A percentile compares a stretch with the other conserved stretches of the same genome.
Conservation (phyloP, 2,329 filamentous ascomycete genomes). For the Colletotrichum abscissum region DNA sequence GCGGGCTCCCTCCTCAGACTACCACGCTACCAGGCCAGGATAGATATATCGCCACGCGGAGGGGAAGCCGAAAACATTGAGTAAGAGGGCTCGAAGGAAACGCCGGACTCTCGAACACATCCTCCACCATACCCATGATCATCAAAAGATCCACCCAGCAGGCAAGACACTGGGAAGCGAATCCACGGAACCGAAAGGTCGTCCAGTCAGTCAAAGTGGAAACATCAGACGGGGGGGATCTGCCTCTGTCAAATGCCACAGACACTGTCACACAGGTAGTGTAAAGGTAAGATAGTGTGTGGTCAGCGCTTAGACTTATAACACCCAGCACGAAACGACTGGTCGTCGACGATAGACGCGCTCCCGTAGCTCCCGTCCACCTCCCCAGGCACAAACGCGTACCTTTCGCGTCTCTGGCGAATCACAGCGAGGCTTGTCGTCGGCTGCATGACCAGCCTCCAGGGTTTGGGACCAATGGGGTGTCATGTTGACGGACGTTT, state of each 20-base stretch:
- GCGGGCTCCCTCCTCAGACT: constrained; percentile 1
- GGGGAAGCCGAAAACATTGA: not conserved
- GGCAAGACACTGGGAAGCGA: not conserved
- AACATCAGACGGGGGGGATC: not conserved
- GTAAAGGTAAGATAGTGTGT: not conserved
- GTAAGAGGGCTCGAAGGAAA: not conserved
- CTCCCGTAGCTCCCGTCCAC: constrained; percentile 8
- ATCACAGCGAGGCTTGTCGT: not conserved
- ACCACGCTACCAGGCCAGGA: not conserved
- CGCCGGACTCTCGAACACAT: not conserved
- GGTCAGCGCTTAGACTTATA: constrained; percentile 12
- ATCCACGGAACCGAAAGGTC: not conserved
- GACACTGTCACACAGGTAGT: no score
- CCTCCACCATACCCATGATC: not conserved
- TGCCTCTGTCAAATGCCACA: no score
- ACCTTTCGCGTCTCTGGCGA: constrained; percentile 8
- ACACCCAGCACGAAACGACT: not conserved
- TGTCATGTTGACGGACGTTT: not conserved
- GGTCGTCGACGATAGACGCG: constrained; percentile 17
- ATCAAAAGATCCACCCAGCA: not conserved
- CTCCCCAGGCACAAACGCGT: not conserved
- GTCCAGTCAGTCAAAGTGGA: not conserved
- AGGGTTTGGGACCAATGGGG: not conserved
- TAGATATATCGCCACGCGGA: not conserved
- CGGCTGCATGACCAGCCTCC: constrained; percentile 2